These are phyloP conservation scores for Beverwykella pulmonaria DNA, from an alignment of 495 filamentous ascomycete genomes.

Conservation along the genomic window DNA sequence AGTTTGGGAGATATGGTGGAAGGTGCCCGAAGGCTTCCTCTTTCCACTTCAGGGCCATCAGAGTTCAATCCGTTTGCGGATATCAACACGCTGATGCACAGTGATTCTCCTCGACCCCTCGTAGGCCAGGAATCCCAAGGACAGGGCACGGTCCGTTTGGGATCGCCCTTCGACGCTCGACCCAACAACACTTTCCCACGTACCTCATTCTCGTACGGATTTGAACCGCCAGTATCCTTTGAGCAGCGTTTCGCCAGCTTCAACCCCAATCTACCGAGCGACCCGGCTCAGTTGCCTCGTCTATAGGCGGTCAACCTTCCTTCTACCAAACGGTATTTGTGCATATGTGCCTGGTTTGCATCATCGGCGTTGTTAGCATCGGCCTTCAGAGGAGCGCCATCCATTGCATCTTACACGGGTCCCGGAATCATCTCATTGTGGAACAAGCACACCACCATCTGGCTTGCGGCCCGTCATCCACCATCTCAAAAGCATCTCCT, in stretches of 20 bases:
- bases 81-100: conserved; percentile 3
- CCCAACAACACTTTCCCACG: conserved; percentile 45
- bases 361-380: conserved; percentile 34
- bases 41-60: conserved; percentile 34
- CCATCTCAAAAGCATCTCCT: conserved; percentile 27
- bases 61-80: conserved; percentile 17
- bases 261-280: conserved; percentile 16
- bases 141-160: conserved; percentile 43
- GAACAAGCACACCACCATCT: not conserved
- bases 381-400: not conserved
- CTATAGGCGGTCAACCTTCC: conserved; percentile 4
- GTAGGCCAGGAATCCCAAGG: conserved; percentile 23
- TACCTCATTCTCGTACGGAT: conserved; percentile 38
- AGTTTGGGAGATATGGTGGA: conserved; percentile 56
- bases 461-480: conserved; percentile 1
- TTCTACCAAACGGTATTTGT: conserved; percentile 16
- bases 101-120: conserved; percentile 9
- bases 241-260: conserved; percentile 38
- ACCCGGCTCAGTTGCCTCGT: conserved; percentile 18
- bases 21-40: conserved; percentile 42
- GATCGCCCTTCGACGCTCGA: conserved; percentile 46
- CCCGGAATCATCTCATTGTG: not conserved
- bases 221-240: conserved; percentile 37
- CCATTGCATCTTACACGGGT: conserved; percentile 23
- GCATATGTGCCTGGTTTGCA: conserved; percentile 30